These are phyloP conservation scores for Talaromyces sp. DNA, from an alignment of 2,329 filamentous ascomycete genomes.

Conservation along the genomic window DNA sequence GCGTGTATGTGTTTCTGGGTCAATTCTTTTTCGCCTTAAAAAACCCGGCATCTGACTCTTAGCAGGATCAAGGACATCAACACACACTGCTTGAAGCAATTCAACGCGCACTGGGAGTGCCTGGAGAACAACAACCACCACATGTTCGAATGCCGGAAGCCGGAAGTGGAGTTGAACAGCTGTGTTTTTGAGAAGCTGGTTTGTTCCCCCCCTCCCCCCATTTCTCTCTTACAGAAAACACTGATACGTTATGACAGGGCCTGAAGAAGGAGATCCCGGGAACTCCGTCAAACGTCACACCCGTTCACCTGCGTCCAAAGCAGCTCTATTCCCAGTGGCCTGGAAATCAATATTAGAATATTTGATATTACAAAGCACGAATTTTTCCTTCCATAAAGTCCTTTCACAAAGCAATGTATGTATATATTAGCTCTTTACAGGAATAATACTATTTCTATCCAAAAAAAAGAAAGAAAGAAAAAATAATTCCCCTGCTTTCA, in stretches of 20 bases:
- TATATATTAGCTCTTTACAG: conserved; percentile 12
- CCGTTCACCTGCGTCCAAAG: conserved; percentile 66
- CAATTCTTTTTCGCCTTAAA: conserved; percentile 1
- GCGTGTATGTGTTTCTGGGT: conserved; percentile 63
- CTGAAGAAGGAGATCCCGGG: conserved; percentile 77
- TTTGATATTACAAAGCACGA: background rate
- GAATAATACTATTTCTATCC: background rate
- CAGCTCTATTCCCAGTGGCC: conserved; percentile 41
- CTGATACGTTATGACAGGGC: conserved; percentile 50
- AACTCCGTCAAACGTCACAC: conserved; percentile 63
- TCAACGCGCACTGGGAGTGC: conserved; percentile 91
- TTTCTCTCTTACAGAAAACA: background rate
- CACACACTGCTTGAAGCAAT: conserved; percentile 85
- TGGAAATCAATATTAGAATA: conserved; percentile 31
- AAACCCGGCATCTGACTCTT: background rate
- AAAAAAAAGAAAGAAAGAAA: background rate
- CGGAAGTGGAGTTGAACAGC: conserved; percentile 86
- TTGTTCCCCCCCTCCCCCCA: conserved; percentile 35
- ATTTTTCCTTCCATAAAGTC: background rate
- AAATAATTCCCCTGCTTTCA: too few relatives aligned
- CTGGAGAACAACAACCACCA: conserved; percentile 98
- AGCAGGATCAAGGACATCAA: conserved; percentile 88
- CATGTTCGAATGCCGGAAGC: conserved; percentile 87
- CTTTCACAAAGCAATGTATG: conserved; percentile 9
- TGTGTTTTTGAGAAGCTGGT: conserved; percentile 97